Percentiles rank a stretch among this genome's conserved stretches.
phyloP scores from a whole-genome alignment of 176 grass and related monocot genomes.

The Poa annua region DNA sequence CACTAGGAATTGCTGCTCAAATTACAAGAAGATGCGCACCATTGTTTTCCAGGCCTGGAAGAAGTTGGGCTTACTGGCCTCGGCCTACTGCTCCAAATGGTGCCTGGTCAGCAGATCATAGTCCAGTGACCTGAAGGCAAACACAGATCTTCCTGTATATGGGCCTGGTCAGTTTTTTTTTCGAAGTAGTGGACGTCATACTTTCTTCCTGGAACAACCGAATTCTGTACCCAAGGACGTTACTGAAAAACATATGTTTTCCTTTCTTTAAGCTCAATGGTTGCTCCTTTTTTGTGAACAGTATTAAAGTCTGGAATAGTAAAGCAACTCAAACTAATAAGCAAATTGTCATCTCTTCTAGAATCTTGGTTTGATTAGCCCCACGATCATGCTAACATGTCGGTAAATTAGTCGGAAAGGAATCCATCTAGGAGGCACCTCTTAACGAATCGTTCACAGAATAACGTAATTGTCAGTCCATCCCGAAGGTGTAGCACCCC shows the following conservation, averaged over 20 bases:
- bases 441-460: neutral
- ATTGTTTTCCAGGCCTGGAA: neutral
- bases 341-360: neutral
- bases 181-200: too few relatives aligned
- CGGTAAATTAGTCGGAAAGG: neutral
- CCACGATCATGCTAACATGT: neutral
- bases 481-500: too few relatives aligned
- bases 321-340: neutral
- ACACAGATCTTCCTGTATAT: neutral
- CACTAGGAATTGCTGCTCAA: too few relatives aligned
- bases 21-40: neutral
- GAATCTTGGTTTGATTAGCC: slow-evolving; percentile 1
- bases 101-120: neutral
- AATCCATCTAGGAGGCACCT: neutral
- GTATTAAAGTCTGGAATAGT: neutral
- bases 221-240: too few relatives aligned
- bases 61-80: neutral
- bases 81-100: neutral
- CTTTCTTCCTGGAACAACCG: too few relatives aligned
- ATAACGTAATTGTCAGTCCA: neutral
- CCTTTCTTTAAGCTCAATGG: too few relatives aligned
- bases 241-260: too few relatives aligned
- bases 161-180: too few relatives aligned
- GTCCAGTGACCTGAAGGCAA: neutral
- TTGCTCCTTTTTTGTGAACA: neutral